phyloP scores from a whole-genome alignment of 1,139 yeast genomes.

The Groenewaldozyma auringiensis region DNA sequence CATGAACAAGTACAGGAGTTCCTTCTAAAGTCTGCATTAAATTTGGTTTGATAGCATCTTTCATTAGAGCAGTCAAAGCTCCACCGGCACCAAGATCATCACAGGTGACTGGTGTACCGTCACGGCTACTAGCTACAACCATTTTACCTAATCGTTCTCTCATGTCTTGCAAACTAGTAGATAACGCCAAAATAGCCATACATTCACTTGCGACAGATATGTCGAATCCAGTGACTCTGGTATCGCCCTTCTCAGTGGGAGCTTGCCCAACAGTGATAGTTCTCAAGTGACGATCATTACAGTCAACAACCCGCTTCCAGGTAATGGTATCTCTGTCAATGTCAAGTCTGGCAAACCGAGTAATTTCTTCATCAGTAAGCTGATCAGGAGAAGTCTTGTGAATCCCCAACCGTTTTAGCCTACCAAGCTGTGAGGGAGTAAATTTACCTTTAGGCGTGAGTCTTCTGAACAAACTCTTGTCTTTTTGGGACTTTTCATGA shows the following conservation, averaged over 20 bases:
- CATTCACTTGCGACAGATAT: slow-evolving; percentile 96
- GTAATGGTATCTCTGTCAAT: slow-evolving; percentile 92
- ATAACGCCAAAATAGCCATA: slow-evolving; percentile 94
- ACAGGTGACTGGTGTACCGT: slow-evolving; percentile 88
- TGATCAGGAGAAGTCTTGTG: slow-evolving; percentile 75
- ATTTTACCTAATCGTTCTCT: slow-evolving; percentile 84
- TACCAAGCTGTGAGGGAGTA: slow-evolving; percentile 67
- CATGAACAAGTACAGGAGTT: slow-evolving; percentile 96
- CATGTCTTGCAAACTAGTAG: slow-evolving; percentile 77
- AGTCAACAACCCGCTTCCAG: slow-evolving; percentile 95
- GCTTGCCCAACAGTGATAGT: slow-evolving; percentile 90
- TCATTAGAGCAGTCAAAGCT: slow-evolving; percentile 88
- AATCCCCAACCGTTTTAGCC: slow-evolving; percentile 77
- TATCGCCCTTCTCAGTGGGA: slow-evolving; percentile 86
- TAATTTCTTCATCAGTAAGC: slow-evolving; percentile 71
- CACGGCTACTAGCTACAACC: slow-evolving; percentile 77
- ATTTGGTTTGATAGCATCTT: slow-evolving; percentile 96
- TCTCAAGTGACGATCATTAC: slow-evolving; percentile 88
- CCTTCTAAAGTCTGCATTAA: slow-evolving; percentile 98
- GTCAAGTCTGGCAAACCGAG: slow-evolving; percentile 74
- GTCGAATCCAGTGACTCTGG: slow-evolving; percentile 88
- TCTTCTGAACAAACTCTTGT: slow-evolving; percentile 77
- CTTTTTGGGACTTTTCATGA: slow-evolving; percentile 89
- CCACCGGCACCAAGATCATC: slow-evolving; percentile 98
- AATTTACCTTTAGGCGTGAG: slow-evolving; percentile 90